Percentiles rank a stretch among this genome's conserved stretches.
These are phyloP conservation scores for Arachnomyces sp. DNA, from an alignment of 2,329 filamentous ascomycete genomes.

Conservation along the genomic window DNA sequence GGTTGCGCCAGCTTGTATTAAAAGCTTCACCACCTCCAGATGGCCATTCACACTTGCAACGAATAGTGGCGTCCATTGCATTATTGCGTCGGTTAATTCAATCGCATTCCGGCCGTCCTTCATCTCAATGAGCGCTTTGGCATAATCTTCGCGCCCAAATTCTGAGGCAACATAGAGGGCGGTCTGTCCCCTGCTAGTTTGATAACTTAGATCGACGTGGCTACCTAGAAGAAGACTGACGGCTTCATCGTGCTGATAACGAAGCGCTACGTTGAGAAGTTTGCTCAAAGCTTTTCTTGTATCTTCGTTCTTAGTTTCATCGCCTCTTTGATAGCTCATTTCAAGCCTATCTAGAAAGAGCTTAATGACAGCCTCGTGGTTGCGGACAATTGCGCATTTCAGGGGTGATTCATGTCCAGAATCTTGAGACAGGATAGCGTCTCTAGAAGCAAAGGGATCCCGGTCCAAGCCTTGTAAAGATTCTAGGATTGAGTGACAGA, in stretches of 20 bases:
- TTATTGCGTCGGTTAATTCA: conserved; percentile 14
- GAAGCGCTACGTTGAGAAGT: conserved; percentile 9
- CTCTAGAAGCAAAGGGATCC: neutral
- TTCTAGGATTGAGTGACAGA: conserved; percentile 8
- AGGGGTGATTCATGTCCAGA: conserved; percentile 9
- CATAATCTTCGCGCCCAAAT: conserved; percentile 12
- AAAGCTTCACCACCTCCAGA: conserved; percentile 14
- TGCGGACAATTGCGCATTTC: conserved; percentile 9
- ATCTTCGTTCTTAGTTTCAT: neutral
- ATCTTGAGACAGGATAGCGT: conserved; percentile 4
- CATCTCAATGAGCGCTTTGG: conserved; percentile 9
- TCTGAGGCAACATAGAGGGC: conserved; percentile 20
- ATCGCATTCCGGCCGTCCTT: conserved; percentile 3
- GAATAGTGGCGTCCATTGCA: conserved; percentile 28
- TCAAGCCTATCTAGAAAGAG: conserved; percentile 8
- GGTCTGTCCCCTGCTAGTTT: conserved; percentile 9
- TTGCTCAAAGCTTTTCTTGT: neutral
- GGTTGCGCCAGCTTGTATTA: conserved; percentile 22
- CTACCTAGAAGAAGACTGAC: conserved; percentile 8
- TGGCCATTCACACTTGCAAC: conserved; percentile 23
- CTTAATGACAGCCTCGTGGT: conserved; percentile 5
- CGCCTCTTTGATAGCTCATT: neutral
- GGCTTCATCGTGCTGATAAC: conserved; percentile 9
- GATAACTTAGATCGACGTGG: conserved; percentile 6
- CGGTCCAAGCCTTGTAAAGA: conserved; percentile 1